Percentiles rank a stretch among this genome's conserved stretches.
These are phyloP conservation scores for Backusella luteola DNA, from an alignment of 192 early-diverging fungal genomes.

Conservation along the genomic window DNA sequence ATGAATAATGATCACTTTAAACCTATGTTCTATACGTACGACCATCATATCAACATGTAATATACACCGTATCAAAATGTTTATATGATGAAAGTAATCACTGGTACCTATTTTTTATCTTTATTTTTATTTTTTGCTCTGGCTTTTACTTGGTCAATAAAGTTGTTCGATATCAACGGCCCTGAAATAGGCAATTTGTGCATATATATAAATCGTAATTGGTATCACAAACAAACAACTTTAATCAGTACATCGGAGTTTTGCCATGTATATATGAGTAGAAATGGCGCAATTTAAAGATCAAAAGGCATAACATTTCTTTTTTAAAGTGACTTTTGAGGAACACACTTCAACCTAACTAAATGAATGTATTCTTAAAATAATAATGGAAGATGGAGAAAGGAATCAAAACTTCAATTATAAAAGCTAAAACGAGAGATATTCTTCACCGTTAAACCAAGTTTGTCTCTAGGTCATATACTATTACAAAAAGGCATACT, in stretches of 20 bases:
- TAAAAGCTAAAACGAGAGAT: not conserved
- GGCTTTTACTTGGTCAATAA: not conserved
- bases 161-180: not conserved
- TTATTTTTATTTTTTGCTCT: not conserved
- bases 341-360: not conserved
- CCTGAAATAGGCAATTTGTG: not conserved
- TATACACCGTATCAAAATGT: not conserved
- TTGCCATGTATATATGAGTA: not conserved
- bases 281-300: constrained; percentile 9
- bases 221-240: not conserved
- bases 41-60: not conserved
- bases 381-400: not conserved
- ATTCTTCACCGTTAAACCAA: not conserved
- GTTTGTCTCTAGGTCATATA: not conserved
- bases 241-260: not conserved
- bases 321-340: not conserved
- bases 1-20: not conserved
- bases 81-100: not conserved
- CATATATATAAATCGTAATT: not conserved
- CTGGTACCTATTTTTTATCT: not conserved
- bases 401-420: not conserved
- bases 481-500: not conserved
- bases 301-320: not conserved
- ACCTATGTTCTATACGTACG: not conserved
- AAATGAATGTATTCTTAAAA: not conserved